These are phyloP conservation scores for Piloderma croceum DNA, from an alignment of 768 basidiomycete species.

Conservation along the genomic window DNA sequence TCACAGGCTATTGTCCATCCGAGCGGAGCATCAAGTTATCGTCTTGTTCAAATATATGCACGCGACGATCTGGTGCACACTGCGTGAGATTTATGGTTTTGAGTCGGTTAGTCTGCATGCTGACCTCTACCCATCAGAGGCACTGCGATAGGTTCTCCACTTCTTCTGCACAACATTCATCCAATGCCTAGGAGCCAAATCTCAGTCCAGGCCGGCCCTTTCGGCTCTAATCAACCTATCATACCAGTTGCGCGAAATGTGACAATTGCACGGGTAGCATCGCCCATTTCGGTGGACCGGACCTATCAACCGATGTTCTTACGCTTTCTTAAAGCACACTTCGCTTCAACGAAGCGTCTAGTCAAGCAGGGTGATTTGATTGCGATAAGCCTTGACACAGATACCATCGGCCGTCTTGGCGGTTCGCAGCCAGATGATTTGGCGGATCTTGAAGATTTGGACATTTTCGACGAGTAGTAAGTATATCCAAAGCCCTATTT, in stretches of 20 bases:
- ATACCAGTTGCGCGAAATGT: slow-evolving; percentile 66
- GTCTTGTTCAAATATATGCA: slow-evolving; percentile 56
- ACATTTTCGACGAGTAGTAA: neutral
- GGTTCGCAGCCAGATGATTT: slow-evolving; percentile 6
- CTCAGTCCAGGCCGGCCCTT: slow-evolving; percentile 48
- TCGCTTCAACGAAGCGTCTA: slow-evolving; percentile 47
- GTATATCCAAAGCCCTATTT: too few species aligned
- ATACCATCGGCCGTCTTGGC: slow-evolving; percentile 25
- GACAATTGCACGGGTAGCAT: slow-evolving; percentile 76
- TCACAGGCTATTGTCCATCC: slow-evolving; percentile 48
- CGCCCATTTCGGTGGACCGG: slow-evolving; percentile 62
- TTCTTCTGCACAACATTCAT: slow-evolving; percentile 50
- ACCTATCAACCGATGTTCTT: slow-evolving; percentile 59
- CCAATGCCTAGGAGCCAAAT: slow-evolving; percentile 21
- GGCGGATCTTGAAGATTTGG: neutral
- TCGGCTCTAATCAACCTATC: slow-evolving; percentile 50
- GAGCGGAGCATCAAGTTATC: slow-evolving; percentile 28
- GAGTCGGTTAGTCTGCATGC: slow-evolving; percentile 2
- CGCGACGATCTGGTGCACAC: slow-evolving; percentile 37
- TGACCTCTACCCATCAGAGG: slow-evolving; percentile 28
- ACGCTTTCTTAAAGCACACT: slow-evolving; percentile 56
- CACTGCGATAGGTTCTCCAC: slow-evolving; percentile 38
- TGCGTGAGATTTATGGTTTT: slow-evolving; percentile 26
- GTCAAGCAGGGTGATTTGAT: slow-evolving; percentile 74
- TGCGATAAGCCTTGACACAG: slow-evolving; percentile 55